phyloP scores from a whole-genome alignment of 192 early-diverging fungal species.

The Diversispora eburnea region DNA sequence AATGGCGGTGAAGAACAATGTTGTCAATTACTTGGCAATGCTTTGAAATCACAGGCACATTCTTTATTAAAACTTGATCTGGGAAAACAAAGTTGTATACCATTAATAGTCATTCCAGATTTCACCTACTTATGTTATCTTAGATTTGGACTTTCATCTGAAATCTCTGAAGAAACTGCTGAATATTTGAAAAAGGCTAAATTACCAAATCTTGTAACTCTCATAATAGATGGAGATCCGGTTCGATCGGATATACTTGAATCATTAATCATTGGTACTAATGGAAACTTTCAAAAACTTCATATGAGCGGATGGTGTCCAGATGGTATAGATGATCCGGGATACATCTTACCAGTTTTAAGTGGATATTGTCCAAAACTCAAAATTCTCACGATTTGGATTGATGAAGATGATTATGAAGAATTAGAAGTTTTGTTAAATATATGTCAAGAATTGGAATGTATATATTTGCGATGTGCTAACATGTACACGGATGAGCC shows the following conservation, averaged over 20 bases:
- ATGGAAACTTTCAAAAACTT: background rate
- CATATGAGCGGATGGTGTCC: background rate
- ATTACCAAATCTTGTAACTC: background rate
- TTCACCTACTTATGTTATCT: background rate
- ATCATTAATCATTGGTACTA: background rate
- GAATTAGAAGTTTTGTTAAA: background rate
- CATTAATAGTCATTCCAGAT: background rate
- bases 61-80: background rate
- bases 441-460: background rate
- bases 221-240: background rate
- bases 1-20: background rate
- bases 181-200: background rate
- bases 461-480: background rate
- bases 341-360: background rate
- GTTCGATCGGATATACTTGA: background rate
- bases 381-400: background rate
- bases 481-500: background rate
- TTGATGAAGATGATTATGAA: background rate
- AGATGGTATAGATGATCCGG: background rate
- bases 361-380: background rate
- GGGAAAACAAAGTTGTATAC: background rate
- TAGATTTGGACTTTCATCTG: background rate
- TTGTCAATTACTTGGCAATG: background rate
- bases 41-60: background rate
- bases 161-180: background rate